Conservation (phyloP, 345 rosid genomes). For the Eucalyptus leucophloia region DNA sequence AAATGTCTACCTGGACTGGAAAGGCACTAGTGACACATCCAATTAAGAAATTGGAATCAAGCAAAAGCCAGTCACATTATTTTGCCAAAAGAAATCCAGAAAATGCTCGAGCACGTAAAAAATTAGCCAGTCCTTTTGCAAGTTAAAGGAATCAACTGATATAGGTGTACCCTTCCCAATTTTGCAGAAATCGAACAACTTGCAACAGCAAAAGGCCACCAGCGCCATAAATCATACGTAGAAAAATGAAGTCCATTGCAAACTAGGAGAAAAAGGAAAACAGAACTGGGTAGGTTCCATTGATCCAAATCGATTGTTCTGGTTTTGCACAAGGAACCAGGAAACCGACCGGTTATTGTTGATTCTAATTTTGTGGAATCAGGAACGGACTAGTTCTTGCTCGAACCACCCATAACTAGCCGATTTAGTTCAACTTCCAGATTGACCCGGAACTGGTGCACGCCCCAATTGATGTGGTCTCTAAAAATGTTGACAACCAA, state of each 20-base stretch:
- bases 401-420: not conserved
- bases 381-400: accelerated
- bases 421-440: too few species aligned
- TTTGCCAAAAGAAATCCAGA: not conserved
- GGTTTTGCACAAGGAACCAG: accelerated
- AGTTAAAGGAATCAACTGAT: not conserved
- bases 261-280: not conserved
- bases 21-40: not conserved
- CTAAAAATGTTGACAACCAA: not conserved
- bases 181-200: not conserved
- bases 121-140: not conserved
- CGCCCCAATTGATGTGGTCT: not conserved
- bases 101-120: not conserved
- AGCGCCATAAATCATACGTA: not conserved
- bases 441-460: not conserved
- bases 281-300: not conserved
- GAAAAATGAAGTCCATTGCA: not conserved
- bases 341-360: not conserved
- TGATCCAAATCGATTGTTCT: not conserved
- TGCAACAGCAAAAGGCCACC: not conserved
- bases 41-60: not conserved
- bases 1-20: not conserved
- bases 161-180: not conserved
- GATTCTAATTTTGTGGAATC: not conserved
- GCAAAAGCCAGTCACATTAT: not conserved